A percentile compares a stretch with the other conserved stretches of the same genome.
phyloP scores from a whole-genome alignment of 2,329 filamentous ascomycete genomes.

The Ambrosiella xylebori region DNA sequence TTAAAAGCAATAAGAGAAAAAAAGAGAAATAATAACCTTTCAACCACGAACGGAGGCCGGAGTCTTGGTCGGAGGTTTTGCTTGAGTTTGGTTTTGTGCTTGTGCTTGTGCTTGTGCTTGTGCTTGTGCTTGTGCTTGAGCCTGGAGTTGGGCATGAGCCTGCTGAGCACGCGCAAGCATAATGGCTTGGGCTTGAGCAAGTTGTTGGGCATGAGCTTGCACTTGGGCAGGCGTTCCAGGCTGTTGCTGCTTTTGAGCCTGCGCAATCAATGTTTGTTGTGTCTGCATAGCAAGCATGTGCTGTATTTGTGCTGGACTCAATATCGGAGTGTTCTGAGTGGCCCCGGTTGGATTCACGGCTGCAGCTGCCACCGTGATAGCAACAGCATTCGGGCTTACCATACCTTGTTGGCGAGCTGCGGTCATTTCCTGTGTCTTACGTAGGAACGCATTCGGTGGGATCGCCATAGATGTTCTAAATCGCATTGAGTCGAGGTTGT shows the following conservation, averaged over 20 bases:
- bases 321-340: neutral
- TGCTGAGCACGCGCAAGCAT: conserved; percentile 7
- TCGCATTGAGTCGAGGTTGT: conserved; percentile 39
- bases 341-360: conserved; percentile 9
- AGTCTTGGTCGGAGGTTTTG: neutral
- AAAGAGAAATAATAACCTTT: neutral
- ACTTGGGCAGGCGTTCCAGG: conserved; percentile 10
- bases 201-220: conserved; percentile 12
- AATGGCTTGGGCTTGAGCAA: neutral
- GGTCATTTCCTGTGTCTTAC: conserved; percentile 16
- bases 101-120: conserved; percentile 14
- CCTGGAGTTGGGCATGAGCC: conserved; percentile 3
- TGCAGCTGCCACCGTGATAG: conserved; percentile 15
- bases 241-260: conserved; percentile 16
- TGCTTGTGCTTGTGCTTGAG: conserved; percentile 3
- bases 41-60: neutral
- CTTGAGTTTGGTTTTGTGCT: conserved; percentile 16
- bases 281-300: conserved; percentile 12
- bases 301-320: neutral
- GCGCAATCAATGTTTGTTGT: conserved; percentile 8
- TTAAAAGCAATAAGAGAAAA: conserved; percentile 12
- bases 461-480: conserved; percentile 27
- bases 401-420: conserved; percentile 13
- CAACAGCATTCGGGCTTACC: neutral
- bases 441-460: conserved; percentile 7